Conservation (phyloP, 2,329 filamentous ascomycete species). For the Talaromyces funiculosus region DNA sequence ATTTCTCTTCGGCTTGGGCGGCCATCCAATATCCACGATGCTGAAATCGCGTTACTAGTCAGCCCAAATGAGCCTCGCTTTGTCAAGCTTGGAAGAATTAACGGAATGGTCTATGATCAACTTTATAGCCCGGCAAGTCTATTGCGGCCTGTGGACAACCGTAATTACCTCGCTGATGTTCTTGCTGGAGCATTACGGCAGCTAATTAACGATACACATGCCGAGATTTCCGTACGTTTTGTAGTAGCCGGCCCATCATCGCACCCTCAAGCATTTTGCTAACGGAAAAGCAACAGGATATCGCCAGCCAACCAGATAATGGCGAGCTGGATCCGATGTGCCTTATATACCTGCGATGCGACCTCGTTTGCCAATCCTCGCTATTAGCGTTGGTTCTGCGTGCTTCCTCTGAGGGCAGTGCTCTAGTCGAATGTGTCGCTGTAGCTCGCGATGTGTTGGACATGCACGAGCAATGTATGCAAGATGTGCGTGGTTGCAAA, state of each 20-base stretch:
- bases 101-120: constrained; percentile 11
- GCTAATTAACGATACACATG: not conserved
- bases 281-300: not conserved
- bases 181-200: constrained; percentile 3
- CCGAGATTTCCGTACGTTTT: not conserved
- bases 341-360: constrained; percentile 1
- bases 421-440: not conserved
- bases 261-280: not conserved
- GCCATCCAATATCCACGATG: constrained; percentile 6
- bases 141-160: not conserved
- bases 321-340: not conserved
- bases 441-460: constrained; percentile 8
- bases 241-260: not conserved
- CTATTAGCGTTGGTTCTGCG: not conserved
- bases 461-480: constrained; percentile 8
- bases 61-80: not conserved
- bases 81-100: constrained; percentile 2
- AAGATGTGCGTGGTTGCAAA: constrained; percentile 4
- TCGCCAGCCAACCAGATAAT: not conserved
- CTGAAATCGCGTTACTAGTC: constrained; percentile 4
- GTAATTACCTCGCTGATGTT: not conserved
- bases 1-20: constrained; percentile 3
- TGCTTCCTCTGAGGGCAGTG: not conserved
- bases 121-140: constrained; percentile 3
- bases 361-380: constrained; percentile 7